Conservation (phyloP, 2,329 filamentous ascomycete species). For the Periconia sp. region DNA sequence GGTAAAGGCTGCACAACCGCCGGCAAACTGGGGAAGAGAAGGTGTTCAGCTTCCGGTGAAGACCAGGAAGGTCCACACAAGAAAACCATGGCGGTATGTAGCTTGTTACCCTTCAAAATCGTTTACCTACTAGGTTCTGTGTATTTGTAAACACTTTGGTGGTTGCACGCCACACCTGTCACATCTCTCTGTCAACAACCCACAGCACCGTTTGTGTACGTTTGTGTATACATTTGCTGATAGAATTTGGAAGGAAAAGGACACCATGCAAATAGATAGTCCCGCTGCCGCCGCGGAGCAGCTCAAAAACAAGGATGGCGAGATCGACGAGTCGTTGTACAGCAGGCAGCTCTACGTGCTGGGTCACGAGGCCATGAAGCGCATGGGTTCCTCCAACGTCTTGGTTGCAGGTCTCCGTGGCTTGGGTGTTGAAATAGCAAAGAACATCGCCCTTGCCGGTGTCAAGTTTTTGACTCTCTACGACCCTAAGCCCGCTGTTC, state of each 20-base stretch:
- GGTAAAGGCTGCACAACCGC: constrained; percentile 25
- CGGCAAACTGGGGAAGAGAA: constrained; percentile 49
- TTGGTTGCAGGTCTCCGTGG: constrained; percentile 91
- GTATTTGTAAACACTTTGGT: constrained; percentile 27
- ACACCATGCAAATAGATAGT: constrained; percentile 65
- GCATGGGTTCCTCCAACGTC: constrained; percentile 95
- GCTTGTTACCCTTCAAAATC: constrained; percentile 1
- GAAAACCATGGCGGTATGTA: constrained; percentile 46
- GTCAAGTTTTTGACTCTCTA: constrained; percentile 96
- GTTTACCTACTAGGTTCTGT: constrained; percentile 17
- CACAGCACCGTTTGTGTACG: neutral
- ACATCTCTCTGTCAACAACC: neutral
- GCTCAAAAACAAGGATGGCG: constrained; percentile 59
- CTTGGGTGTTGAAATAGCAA: constrained; percentile 95
- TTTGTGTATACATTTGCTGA: neutral
- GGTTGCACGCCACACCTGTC: constrained; percentile 3
- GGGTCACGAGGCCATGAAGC: constrained; percentile 90
- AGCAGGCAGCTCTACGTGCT: constrained; percentile 70
- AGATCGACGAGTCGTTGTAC: constrained; percentile 70
- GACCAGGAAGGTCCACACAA: constrained; percentile 43
- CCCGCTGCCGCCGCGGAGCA: constrained; percentile 60
- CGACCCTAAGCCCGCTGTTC: constrained; percentile 80
- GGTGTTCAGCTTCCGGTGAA: constrained; percentile 30
- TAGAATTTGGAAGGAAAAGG: constrained; percentile 38
- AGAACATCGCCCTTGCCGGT: constrained; percentile 96